Conservation (phyloP, 352 stramenopile species). For the Poterioochromonas sp. region DNA sequence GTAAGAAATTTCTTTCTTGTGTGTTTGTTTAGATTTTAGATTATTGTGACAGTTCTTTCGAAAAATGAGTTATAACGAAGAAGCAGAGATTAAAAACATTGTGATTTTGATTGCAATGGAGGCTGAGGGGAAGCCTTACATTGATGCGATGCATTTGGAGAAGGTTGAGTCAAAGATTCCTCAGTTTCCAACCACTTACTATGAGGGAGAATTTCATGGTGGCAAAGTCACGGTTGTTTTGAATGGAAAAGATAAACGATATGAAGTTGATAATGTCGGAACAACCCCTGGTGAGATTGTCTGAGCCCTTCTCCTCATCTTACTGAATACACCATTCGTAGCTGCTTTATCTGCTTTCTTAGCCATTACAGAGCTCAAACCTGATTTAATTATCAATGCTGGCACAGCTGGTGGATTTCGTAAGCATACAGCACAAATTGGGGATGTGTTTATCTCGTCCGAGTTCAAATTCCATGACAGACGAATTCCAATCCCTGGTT, state of each 20-base stretch:
- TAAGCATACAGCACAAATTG: slow-evolving; percentile 39
- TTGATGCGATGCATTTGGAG: background rate
- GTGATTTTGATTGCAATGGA: slow-evolving; percentile 15
- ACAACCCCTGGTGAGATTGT: background rate
- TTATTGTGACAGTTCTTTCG: background rate
- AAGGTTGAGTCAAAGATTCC: background rate
- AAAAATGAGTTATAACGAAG: background rate
- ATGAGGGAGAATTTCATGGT: background rate
- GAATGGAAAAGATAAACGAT: slow-evolving; percentile 44
- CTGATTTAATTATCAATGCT: slow-evolving; percentile 46
- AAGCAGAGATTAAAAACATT: background rate
- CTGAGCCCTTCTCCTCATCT: background rate
- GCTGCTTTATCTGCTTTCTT: slow-evolving; percentile 43
- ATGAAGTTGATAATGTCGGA: slow-evolving; percentile 43
- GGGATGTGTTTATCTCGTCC: slow-evolving; percentile 42
- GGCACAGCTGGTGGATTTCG: slow-evolving; percentile 46
- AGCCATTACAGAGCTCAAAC: slow-evolving; percentile 37
- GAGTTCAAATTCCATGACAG: slow-evolving; percentile 41
- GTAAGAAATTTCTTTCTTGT: too few species aligned
- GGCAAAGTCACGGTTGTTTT: slow-evolving; percentile 41
- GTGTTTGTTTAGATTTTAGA: too few species aligned
- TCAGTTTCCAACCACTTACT: too few species aligned
- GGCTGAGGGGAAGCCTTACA: background rate
- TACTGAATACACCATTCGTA: background rate
- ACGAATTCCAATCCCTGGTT: slow-evolving; percentile 45